Percentiles rank a stretch among this genome's conserved stretches.
phyloP scores from a whole-genome alignment of 1,139 yeast species.

The Yamadazyma pseudoaaseri region DNA sequence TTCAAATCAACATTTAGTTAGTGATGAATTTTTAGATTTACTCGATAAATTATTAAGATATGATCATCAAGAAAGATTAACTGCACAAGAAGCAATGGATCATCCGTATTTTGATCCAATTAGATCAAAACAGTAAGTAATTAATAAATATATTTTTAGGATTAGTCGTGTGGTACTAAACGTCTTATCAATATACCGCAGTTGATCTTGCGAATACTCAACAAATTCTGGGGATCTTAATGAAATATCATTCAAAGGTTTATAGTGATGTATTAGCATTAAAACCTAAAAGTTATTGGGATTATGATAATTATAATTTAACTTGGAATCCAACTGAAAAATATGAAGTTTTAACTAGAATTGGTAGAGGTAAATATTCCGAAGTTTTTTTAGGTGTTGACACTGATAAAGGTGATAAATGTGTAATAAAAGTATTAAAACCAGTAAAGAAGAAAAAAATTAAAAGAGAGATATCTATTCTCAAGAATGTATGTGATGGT shows the following conservation, averaged over 20 bases:
- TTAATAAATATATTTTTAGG: no score
- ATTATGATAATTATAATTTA: constrained; percentile 42
- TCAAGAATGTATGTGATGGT: constrained; percentile 83
- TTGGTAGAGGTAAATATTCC: constrained; percentile 48
- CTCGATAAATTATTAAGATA: constrained; percentile 65
- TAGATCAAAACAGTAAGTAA: constrained; percentile 12
- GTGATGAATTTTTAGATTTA: constrained; percentile 63
- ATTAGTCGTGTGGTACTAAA: no score
- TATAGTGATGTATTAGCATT: constrained; percentile 41
- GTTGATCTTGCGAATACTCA: no score
- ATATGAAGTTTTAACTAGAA: constrained; percentile 41
- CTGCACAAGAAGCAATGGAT: constrained; percentile 78
- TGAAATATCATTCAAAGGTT: constrained; percentile 8
- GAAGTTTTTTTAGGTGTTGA: constrained; percentile 45
- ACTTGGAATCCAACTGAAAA: constrained; percentile 46
- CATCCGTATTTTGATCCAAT: constrained; percentile 65
- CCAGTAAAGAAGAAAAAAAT: constrained; percentile 96
- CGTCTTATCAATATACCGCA: no score
- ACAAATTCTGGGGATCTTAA: no score
- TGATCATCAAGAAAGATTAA: constrained; percentile 72
- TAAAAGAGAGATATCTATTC: constrained; percentile 87
- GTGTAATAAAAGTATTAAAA: constrained; percentile 89
- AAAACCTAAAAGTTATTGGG: constrained; percentile 46
- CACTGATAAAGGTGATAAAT: constrained; percentile 32
- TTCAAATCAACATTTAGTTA: constrained; percentile 52